phyloP scores from a whole-genome alignment of 2,329 filamentous ascomycete species.

The Penicillium sp. region DNA sequence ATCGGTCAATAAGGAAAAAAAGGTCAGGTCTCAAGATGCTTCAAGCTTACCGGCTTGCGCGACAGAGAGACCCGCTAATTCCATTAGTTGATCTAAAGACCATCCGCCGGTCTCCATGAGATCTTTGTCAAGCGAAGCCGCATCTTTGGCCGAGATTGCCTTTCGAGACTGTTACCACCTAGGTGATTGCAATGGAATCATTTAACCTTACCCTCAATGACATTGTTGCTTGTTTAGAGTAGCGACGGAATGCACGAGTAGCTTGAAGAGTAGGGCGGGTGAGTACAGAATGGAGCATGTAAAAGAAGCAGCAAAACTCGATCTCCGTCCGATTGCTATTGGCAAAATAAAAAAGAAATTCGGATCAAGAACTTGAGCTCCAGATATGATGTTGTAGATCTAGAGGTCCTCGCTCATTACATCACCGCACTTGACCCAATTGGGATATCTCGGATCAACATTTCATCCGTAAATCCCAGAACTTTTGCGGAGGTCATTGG shows the following conservation, averaged over 20 bases:
- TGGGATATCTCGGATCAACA: slow-evolving; percentile 23
- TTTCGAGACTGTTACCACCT: slow-evolving; percentile 39
- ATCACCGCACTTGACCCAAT: slow-evolving; percentile 30
- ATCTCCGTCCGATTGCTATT: not conserved
- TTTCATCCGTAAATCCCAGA: slow-evolving; percentile 27
- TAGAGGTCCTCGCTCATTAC: slow-evolving; percentile 23
- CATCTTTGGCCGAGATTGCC: slow-evolving; percentile 86
- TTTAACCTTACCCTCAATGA: slow-evolving; percentile 40
- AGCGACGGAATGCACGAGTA: slow-evolving; percentile 20
- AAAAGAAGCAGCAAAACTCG: slow-evolving; percentile 1
- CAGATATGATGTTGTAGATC: not conserved
- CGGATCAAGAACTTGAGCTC: not conserved
- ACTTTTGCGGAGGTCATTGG: slow-evolving; percentile 30
- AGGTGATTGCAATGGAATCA: not conserved
- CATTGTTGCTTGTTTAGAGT: slow-evolving; percentile 39
- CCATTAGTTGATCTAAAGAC: slow-evolving; percentile 96
- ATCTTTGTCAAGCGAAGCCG: slow-evolving; percentile 85
- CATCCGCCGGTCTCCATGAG: slow-evolving; percentile 87
- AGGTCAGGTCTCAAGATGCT: not conserved
- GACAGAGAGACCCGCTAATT: slow-evolving; percentile 88
- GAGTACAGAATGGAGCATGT: slow-evolving; percentile 30
- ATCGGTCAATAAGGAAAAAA: not conserved
- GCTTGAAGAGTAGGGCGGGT: slow-evolving; percentile 8
- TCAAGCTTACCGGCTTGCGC: slow-evolving; percentile 73
- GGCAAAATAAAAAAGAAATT: not conserved